These are phyloP conservation scores for Leonotis leonurus DNA, from an alignment of 257 asterid species.

Conservation along the genomic window DNA sequence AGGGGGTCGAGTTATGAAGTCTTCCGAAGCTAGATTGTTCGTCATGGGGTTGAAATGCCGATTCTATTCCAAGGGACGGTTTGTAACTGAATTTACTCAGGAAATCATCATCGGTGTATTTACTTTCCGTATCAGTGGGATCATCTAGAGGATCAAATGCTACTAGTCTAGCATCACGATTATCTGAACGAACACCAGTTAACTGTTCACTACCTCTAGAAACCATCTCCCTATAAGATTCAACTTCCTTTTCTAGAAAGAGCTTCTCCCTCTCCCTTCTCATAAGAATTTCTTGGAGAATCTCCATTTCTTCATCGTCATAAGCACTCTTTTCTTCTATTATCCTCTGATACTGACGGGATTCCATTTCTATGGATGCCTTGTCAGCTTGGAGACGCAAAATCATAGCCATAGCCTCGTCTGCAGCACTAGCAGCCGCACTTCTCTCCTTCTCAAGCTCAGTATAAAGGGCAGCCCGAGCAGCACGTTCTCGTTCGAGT, in stretches of 20 bases:
- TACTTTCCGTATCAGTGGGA: conserved; percentile 21
- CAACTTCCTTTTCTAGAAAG: conserved; percentile 73
- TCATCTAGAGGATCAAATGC: conserved; percentile 23
- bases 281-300: conserved; percentile 68
- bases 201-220: conserved; percentile 30
- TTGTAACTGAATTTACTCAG: background rate
- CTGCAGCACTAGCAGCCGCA: conserved; percentile 93
- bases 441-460: conserved; percentile 95
- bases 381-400: conserved; percentile 89
- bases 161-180: conserved; percentile 2
- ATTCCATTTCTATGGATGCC: conserved; percentile 80
- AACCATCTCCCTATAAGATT: conserved; percentile 44
- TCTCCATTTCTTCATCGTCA: conserved; percentile 82
- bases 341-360: conserved; percentile 79
- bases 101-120: conserved; percentile 7
- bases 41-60: conserved; percentile 8
- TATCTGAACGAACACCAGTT: conserved; percentile 10
- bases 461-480: conserved; percentile 40
- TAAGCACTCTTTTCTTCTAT: conserved; percentile 76
- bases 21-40: conserved; percentile 15
- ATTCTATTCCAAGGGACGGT: conserved; percentile 14
- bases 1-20: conserved; percentile 9
- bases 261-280: conserved; percentile 74
- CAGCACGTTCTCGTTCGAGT: conserved; percentile 46
- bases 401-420: conserved; percentile 98